phyloP scores from a whole-genome alignment of 2,329 filamentous ascomycete genomes.

The Grosmannia serpens region DNA sequence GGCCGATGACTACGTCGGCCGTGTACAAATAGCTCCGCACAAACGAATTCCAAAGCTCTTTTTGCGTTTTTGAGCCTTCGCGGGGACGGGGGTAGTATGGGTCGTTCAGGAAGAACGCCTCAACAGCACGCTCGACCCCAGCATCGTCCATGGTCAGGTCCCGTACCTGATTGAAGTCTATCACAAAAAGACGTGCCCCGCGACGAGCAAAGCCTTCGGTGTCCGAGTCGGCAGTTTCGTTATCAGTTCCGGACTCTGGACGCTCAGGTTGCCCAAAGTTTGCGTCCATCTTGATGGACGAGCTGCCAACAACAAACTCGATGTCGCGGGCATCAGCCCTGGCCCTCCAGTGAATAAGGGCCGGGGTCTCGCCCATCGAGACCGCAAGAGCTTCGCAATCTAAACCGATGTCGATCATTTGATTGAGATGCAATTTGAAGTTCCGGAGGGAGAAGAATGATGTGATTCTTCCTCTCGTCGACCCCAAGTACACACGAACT shows the following conservation, averaged over 20 bases:
- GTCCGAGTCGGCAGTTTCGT: background rate
- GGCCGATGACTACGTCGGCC: background rate
- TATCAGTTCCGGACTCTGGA: background rate
- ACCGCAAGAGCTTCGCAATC: background rate
- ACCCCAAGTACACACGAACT: constrained; percentile 12
- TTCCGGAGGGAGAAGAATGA: constrained; percentile 2
- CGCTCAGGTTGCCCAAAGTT: background rate
- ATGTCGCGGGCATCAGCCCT: background rate
- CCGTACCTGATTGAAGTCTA: constrained; percentile 2
- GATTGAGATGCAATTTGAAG: constrained; percentile 3
- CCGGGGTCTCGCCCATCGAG: background rate
- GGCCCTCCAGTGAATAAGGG: constrained; percentile 1
- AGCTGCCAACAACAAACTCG: constrained; percentile 1
- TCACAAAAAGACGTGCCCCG: background rate
- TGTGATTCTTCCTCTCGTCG: background rate
- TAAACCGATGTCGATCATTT: background rate
- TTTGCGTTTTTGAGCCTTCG: background rate
- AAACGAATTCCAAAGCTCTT: constrained; percentile 1
- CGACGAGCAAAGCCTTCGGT: background rate
- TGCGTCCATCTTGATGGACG: background rate
- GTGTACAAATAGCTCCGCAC: constrained; percentile 1
- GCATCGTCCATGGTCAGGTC: background rate
- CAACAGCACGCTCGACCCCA: background rate
- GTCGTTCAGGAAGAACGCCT: background rate
- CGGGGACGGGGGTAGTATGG: constrained; percentile 1